Evolutionary conservation across 805 yeast genomes (phyloP).

Genomic region (Danielozyma ontarioensis): DNA sequence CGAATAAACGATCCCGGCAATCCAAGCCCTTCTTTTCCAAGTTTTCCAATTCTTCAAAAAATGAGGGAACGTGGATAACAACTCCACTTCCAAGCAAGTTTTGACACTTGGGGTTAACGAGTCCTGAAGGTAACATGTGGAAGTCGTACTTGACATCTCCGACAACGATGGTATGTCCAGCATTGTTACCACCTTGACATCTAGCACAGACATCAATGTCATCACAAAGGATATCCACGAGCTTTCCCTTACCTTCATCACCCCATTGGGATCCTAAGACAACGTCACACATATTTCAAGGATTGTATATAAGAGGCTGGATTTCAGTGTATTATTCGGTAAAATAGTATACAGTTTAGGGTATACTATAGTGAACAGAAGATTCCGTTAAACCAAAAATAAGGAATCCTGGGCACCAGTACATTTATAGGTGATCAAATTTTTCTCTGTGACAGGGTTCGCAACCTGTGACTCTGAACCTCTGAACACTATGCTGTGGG

Average conservation of each 20-base stretch:
- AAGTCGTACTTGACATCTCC: constrained; percentile 86
- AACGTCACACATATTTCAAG: constrained; percentile 75
- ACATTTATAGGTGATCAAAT: too few relatives aligned
- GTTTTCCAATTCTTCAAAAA: constrained; percentile 79
- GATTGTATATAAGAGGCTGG: too few relatives aligned
- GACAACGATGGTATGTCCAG: constrained; percentile 98
- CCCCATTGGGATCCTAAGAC: constrained; percentile 99
- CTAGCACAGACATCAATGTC: constrained; percentile 95
- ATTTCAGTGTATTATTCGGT: too few relatives aligned
- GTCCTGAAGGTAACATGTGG: constrained; percentile 99
- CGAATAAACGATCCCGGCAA: constrained; percentile 70
- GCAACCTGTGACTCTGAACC: neutral
- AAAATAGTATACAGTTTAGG: neutral
- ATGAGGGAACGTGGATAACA: constrained; percentile 90
- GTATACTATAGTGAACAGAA: neutral
- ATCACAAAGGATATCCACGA: constrained; percentile 92
- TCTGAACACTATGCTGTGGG: too few relatives aligned
- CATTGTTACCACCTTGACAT: constrained; percentile 98
- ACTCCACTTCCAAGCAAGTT: constrained; percentile 95
- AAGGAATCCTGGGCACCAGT: too few relatives aligned
- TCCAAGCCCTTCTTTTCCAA: constrained; percentile 78
- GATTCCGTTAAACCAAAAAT: neutral
- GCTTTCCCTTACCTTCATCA: constrained; percentile 98
- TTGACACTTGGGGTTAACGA: constrained; percentile 85
- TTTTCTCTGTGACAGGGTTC: neutral